Evolutionary conservation across 2,329 filamentous ascomycete genomes (phyloP), one percentile per base, ranked within the genome.

Genomic region (Colletotrichum sp.): DNA sequence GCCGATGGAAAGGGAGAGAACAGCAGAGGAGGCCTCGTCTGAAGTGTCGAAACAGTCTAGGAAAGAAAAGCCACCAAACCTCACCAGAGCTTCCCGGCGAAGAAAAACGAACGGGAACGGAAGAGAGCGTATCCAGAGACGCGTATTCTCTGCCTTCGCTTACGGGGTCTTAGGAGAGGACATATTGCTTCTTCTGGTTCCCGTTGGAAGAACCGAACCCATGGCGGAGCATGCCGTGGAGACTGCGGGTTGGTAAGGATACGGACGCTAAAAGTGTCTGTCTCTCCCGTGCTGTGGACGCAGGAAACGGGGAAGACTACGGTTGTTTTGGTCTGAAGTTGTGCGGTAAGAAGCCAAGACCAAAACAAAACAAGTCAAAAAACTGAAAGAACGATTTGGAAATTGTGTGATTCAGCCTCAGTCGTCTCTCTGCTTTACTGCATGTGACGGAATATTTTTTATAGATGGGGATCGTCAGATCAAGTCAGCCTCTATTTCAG

Each of bases 131-230:
- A 66, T 66, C 39, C 67, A 60, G 61, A 72, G 68, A 74, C 67
- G 34, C 67, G 67, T 71, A 75, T 72, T 72, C 68, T 66, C 68
- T 66, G 68, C 63, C 32, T 59, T 75, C 32, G 73, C 69, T 73
- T 72, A 63, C 24, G 66, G 52, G 8, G 36, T 48, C 67, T 67
- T 36, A 43, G 32, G 63, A 60, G 39, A 72, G 48, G 30, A 63
- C 18, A 55, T 63, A 55, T 57, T 60, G 30, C 39, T 67, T 67
- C 26, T 72, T 52, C n/a, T 21, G 26, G 36, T 15, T 13, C 30
- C 30, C n/a, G 61, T 21, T 67, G 55, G 32, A 34, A 26, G 7
- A 63, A 48, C 43, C 43, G 26, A 65, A 60, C 21, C 21, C 32
- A 59, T 52, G 13, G 72, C 63, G 63, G 72, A 52, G 55, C 13